phyloP scores from a whole-genome alignment of 2,329 filamentous ascomycete species.

The Aspergillus pseudoviridinutans region DNA sequence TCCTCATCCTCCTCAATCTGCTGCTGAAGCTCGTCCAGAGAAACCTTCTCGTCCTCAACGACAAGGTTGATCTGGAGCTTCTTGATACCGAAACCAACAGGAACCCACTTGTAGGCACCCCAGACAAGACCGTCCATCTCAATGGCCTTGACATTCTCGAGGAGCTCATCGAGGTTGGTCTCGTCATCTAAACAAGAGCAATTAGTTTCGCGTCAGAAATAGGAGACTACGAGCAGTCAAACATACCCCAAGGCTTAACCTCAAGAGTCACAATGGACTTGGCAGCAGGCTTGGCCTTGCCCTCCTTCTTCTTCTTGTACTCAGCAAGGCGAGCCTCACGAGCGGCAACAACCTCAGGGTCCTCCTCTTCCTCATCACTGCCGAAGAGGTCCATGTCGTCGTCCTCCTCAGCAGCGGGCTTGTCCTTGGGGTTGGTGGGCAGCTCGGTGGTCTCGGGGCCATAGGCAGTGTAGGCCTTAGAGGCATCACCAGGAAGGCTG shows the following conservation, averaged over 20 bases:
- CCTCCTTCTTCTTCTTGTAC: slow-evolving; percentile 96
- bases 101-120: slow-evolving; percentile 84
- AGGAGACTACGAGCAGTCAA: background rate
- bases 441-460: slow-evolving; percentile 77
- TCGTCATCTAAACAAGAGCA: slow-evolving; percentile 64
- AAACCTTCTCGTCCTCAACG: slow-evolving; percentile 95
- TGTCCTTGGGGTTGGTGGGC: slow-evolving; percentile 81
- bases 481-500: slow-evolving; percentile 83
- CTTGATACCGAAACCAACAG: slow-evolving; percentile 96
- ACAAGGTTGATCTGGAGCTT: slow-evolving; percentile 99
- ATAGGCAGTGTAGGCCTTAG: slow-evolving; percentile 84
- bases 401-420: slow-evolving; percentile 70
- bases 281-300: slow-evolving; percentile 84
- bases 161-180: slow-evolving; percentile 82
- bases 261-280: slow-evolving; percentile 96
- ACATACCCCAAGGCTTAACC: slow-evolving; percentile 98
- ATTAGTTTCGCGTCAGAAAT: slow-evolving; percentile 15
- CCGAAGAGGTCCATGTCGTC: slow-evolving; percentile 93
- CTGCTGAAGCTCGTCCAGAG: slow-evolving; percentile 79
- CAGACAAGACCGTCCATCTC: slow-evolving; percentile 93
- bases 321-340: slow-evolving; percentile 87
- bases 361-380: slow-evolving; percentile 89
- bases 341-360: slow-evolving; percentile 76
- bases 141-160: slow-evolving; percentile 75
- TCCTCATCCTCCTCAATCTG: slow-evolving; percentile 86